Evolutionary conservation across 2,329 filamentous ascomycete genomes (phyloP).

Genomic region (Diaporthe destruens): DNA sequence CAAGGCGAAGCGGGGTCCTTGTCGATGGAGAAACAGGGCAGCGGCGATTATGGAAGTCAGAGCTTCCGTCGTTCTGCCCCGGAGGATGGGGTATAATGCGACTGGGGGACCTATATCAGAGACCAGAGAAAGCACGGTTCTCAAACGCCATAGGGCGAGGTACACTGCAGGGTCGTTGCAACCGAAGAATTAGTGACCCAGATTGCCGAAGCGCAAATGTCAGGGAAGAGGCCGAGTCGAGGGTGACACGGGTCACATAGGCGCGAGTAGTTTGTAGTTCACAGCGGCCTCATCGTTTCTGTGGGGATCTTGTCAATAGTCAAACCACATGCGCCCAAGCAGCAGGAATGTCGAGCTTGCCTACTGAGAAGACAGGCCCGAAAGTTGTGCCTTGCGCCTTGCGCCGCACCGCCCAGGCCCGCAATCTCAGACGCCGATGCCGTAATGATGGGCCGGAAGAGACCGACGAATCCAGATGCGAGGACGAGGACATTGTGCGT

Average conservation of each 20-base stretch:
- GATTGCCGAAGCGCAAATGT: slow-evolving; percentile 49
- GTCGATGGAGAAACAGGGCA: slow-evolving; percentile 41
- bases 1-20: slow-evolving; percentile 40
- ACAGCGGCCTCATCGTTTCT: slow-evolving; percentile 34
- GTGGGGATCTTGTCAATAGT: slow-evolving; percentile 40
- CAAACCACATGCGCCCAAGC: slow-evolving; percentile 32
- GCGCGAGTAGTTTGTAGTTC: slow-evolving; percentile 32
- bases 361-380: slow-evolving; percentile 39
- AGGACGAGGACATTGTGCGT: slow-evolving; percentile 31
- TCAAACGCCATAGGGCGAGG: slow-evolving; percentile 47
- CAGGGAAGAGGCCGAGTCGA: slow-evolving; percentile 41
- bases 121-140: slow-evolving; percentile 45
- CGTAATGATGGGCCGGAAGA: slow-evolving; percentile 32
- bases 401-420: slow-evolving; percentile 22
- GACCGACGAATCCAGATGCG: slow-evolving; percentile 23
- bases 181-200: slow-evolving; percentile 47
- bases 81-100: slow-evolving; percentile 48
- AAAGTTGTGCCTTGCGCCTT: neutral
- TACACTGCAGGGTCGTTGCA: slow-evolving; percentile 42
- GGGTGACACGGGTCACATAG: slow-evolving; percentile 39
- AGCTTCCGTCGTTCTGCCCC: slow-evolving; percentile 43
- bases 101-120: slow-evolving; percentile 49
- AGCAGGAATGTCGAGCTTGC: slow-evolving; percentile 34
- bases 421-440: slow-evolving; percentile 38
- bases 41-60: slow-evolving; percentile 38